Percentiles rank a stretch among this genome's conserved stretches.
phyloP scores from a whole-genome alignment of 2,329 filamentous ascomycete species.

The Microsporum ferrugineum region DNA sequence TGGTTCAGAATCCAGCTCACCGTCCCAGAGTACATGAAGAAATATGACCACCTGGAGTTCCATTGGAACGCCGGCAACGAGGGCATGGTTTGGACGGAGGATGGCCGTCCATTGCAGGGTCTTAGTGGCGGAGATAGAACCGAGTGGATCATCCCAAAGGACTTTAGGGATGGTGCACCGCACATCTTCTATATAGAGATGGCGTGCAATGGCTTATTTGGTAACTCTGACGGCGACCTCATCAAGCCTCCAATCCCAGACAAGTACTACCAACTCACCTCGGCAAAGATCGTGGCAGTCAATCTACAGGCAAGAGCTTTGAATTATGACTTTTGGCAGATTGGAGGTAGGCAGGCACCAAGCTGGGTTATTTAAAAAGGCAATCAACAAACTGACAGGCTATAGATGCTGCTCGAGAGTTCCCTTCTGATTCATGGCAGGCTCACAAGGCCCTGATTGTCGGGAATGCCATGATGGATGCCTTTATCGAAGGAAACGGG shows the following conservation, averaged over 20 bases:
- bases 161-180: constrained; percentile 71
- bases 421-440: constrained; percentile 78
- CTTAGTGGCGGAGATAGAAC: constrained; percentile 80
- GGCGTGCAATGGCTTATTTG: constrained; percentile 98
- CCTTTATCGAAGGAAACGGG: constrained; percentile 67
- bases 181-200: constrained; percentile 94
- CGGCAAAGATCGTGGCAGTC: constrained; percentile 78
- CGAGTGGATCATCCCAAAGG: constrained; percentile 80
- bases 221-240: constrained; percentile 70
- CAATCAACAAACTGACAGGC: background rate
- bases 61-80: constrained; percentile 95
- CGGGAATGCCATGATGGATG: constrained; percentile 78
- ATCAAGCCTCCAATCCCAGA: constrained; percentile 87
- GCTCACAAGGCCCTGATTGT: constrained; percentile 75
- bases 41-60: constrained; percentile 79
- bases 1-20: constrained; percentile 84
- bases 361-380: background rate
- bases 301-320: constrained; percentile 75
- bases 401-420: constrained; percentile 75
- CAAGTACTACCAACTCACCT: constrained; percentile 62
- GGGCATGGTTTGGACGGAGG: constrained; percentile 82
- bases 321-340: constrained; percentile 91
- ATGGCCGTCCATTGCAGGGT: constrained; percentile 83
- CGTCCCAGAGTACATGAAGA: constrained; percentile 58
- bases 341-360: constrained; percentile 41